These are phyloP conservation scores for Mimosa bimucronata DNA, from an alignment of 306 rosid genomes.

Conservation along the genomic window DNA sequence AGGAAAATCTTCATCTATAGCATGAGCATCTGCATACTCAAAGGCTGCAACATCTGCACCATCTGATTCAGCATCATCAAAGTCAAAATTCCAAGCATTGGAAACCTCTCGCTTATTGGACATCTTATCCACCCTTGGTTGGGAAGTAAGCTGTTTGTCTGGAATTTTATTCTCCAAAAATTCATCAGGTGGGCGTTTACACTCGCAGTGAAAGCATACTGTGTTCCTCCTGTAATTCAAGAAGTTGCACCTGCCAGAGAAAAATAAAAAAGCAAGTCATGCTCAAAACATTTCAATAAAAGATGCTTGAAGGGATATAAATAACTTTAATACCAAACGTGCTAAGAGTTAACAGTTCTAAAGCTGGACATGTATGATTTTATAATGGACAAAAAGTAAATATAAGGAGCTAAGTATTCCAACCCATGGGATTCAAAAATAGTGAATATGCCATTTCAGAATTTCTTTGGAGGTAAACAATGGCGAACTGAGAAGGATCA, in stretches of 20 bases:
- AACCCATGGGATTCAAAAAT: neutral
- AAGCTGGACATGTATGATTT: neutral
- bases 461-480: neutral
- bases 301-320: constrained; percentile 16
- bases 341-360: neutral
- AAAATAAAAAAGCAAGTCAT: constrained; percentile 22
- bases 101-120: constrained; percentile 63
- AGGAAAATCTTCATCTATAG: constrained; percentile 50
- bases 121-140: constrained; percentile 55
- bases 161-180: constrained; percentile 67
- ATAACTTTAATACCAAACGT: neutral
- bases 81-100: constrained; percentile 97
- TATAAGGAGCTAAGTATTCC: neutral
- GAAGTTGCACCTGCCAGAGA: constrained; percentile 90
- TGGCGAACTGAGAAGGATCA: neutral
- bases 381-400: neutral
- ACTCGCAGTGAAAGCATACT: constrained; percentile 94
- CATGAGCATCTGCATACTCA: constrained; percentile 86
- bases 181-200: constrained; percentile 93
- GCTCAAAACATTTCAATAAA: constrained; percentile 32
- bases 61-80: constrained; percentile 95
- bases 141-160: constrained; percentile 55
- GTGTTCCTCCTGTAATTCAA: constrained; percentile 90
- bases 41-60: constrained; percentile 98
- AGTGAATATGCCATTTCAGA: neutral